Percentiles rank a stretch among this genome's conserved stretches.
These are phyloP conservation scores for Penicillium paradoxum DNA, from an alignment of 495 filamentous ascomycete genomes.

Conservation along the genomic window DNA sequence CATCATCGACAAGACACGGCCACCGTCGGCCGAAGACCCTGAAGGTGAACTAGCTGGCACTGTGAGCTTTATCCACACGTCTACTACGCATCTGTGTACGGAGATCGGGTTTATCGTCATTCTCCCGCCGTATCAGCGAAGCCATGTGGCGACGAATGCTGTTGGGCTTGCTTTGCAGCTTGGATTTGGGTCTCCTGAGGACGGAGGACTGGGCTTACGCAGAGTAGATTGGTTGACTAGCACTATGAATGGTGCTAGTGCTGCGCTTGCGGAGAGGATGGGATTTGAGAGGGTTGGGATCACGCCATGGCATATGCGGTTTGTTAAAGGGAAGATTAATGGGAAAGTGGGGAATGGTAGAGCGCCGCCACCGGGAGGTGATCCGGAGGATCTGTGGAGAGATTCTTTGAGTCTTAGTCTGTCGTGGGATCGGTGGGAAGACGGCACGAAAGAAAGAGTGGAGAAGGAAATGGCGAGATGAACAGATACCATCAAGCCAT, in stretches of 20 bases:
- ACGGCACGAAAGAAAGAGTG: conserved; percentile 1
- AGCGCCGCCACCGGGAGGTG: conserved; percentile 11
- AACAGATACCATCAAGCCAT: background rate
- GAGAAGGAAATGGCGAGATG: conserved; percentile 6
- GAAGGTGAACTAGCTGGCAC: conserved; percentile 24
- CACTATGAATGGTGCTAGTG: conserved; percentile 15
- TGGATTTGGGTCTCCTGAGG: conserved; percentile 6
- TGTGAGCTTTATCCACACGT: conserved; percentile 17
- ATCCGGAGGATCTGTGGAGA: conserved; percentile 20
- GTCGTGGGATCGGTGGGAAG: conserved; percentile 18
- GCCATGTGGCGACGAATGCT: conserved; percentile 17
- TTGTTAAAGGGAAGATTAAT: conserved; percentile 12
- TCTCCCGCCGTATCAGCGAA: conserved; percentile 22
- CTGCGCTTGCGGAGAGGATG: conserved; percentile 18
- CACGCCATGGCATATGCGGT: conserved; percentile 18
- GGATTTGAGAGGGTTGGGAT: conserved; percentile 16
- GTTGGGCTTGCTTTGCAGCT: conserved; percentile 16
- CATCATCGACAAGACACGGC: conserved; percentile 21
- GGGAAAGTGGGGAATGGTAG: conserved; percentile 21
- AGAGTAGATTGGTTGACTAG: conserved; percentile 17
- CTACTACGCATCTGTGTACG: conserved; percentile 7
- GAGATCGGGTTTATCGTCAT: conserved; percentile 23
- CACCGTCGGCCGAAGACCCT: conserved; percentile 12
- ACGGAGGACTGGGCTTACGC: conserved; percentile 15
- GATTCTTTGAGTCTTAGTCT: conserved; percentile 16